Conservation (phyloP, 805 yeast genomes). For the Candida sonorensis region DNA sequence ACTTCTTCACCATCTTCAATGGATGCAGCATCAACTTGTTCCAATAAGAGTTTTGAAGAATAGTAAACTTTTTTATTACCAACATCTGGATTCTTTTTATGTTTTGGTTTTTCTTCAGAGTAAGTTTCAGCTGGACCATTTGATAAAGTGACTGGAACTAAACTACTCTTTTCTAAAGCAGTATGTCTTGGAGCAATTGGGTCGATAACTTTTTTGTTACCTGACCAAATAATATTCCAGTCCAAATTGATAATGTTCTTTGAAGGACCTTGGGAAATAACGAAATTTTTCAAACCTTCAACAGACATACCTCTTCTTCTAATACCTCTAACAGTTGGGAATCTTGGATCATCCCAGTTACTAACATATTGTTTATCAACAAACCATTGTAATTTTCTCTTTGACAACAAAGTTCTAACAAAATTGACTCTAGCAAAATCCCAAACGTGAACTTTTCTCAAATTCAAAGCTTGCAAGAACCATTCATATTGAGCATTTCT, state of each 20-base stretch:
- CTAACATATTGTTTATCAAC: slow-evolving; percentile 83
- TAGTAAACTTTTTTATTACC: slow-evolving; percentile 77
- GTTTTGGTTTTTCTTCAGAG: slow-evolving; percentile 78
- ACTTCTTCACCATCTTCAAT: slow-evolving; percentile 79
- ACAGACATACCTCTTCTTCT: slow-evolving; percentile 99
- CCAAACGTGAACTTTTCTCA: slow-evolving; percentile 95
- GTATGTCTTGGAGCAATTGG: slow-evolving; percentile 96
- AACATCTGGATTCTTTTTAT: slow-evolving; percentile 89
- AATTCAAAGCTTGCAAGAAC: slow-evolving; percentile 74
- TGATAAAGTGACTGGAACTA: slow-evolving; percentile 60
- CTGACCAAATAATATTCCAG: slow-evolving; percentile 97
- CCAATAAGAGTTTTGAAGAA: slow-evolving; percentile 60
- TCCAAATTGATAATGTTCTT: slow-evolving; percentile 94
- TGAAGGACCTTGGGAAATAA: slow-evolving; percentile 95
- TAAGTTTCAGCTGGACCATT: slow-evolving; percentile 62
- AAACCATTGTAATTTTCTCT: slow-evolving; percentile 98
- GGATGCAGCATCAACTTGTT: slow-evolving; percentile 74
- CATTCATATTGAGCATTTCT: slow-evolving; percentile 97
- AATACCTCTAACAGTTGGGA: slow-evolving; percentile 99
- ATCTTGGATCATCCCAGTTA: slow-evolving; percentile 99
- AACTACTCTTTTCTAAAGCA: slow-evolving; percentile 59
- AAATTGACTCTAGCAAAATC: slow-evolving; percentile 97
- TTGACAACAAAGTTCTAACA: slow-evolving; percentile 88
- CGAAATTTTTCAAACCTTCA: slow-evolving; percentile 92
- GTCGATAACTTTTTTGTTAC: slow-evolving; percentile 94